Conservation (phyloP, 345 rosid species). For the Gossypioides kirkii region DNA sequence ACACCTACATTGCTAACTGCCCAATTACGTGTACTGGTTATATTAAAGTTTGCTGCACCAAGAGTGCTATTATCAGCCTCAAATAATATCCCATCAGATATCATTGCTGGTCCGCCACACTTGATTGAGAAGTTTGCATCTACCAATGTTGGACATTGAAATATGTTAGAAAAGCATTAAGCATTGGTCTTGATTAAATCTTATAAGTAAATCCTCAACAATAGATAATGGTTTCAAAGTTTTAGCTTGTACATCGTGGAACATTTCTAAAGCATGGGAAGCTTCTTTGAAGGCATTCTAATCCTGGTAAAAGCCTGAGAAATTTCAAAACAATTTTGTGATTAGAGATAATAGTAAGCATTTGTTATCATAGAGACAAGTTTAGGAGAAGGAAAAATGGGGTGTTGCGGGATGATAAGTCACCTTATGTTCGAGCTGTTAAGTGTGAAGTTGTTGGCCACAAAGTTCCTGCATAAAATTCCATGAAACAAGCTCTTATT, state of each 20-base stretch:
- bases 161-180: neutral
- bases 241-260: slow-evolving; percentile 23
- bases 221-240: neutral
- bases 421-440: slow-evolving; percentile 28
- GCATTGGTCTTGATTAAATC: neutral
- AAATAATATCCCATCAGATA: slow-evolving; percentile 26
- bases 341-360: neutral
- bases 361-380: neutral
- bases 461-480: slow-evolving; percentile 26
- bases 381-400: neutral
- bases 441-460: slow-evolving; percentile 31
- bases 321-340: slow-evolving; percentile 4
- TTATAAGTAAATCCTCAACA: neutral
- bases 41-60: slow-evolving; percentile 1
- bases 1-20: slow-evolving; percentile 52
- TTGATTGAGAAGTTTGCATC: slow-evolving; percentile 32
- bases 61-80: slow-evolving; percentile 29
- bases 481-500: neutral
- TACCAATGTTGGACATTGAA: slow-evolving; percentile 1
- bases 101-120: slow-evolving; percentile 25
- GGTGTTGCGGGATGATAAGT: neutral
- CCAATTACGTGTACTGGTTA: slow-evolving; percentile 41
- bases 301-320: slow-evolving; percentile 28
- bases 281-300: slow-evolving; percentile 34
- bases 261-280: slow-evolving; percentile 26